These are phyloP conservation scores for Primulina eburnea DNA, from an alignment of 257 asterid genomes.

Conservation along the genomic window DNA sequence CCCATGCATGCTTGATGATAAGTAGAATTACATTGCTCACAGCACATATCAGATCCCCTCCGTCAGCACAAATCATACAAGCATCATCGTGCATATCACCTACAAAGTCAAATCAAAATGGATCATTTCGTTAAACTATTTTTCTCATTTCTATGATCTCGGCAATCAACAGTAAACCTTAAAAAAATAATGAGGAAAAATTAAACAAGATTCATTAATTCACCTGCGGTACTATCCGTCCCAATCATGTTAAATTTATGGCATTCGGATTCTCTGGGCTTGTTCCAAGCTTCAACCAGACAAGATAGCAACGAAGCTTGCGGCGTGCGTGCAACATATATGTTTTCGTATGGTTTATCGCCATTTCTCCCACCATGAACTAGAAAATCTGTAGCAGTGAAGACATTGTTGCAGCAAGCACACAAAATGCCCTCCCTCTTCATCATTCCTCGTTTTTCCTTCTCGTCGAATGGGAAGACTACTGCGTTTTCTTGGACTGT, in stretches of 20 bases:
- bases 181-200: too few relatives aligned
- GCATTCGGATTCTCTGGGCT: slow-evolving; percentile 25
- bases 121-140: too few relatives aligned
- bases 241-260: slow-evolving; percentile 28
- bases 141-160: neutral
- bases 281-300: slow-evolving; percentile 44
- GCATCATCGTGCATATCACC: slow-evolving; percentile 38
- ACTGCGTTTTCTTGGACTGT: slow-evolving; percentile 31
- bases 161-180: neutral
- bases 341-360: slow-evolving; percentile 32
- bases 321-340: slow-evolving; percentile 3
- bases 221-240: slow-evolving; percentile 15
- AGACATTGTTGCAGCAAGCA: slow-evolving; percentile 35
- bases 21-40: slow-evolving; percentile 53
- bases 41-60: slow-evolving; percentile 55
- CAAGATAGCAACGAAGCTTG: slow-evolving; percentile 27
- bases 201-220: neutral
- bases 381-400: slow-evolving; percentile 32
- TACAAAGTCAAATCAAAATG: neutral
- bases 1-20: slow-evolving; percentile 47
- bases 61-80: slow-evolving; percentile 59
- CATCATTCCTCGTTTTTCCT: slow-evolving; percentile 27
- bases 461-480: slow-evolving; percentile 20
- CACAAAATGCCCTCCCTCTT: slow-evolving; percentile 46
- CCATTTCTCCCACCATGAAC: slow-evolving; percentile 33